Percentiles rank a stretch among this genome's conserved stretches.
Conservation (phyloP, 2,329 filamentous ascomycete species). For the Colletotrichum kahawae region DNA sequence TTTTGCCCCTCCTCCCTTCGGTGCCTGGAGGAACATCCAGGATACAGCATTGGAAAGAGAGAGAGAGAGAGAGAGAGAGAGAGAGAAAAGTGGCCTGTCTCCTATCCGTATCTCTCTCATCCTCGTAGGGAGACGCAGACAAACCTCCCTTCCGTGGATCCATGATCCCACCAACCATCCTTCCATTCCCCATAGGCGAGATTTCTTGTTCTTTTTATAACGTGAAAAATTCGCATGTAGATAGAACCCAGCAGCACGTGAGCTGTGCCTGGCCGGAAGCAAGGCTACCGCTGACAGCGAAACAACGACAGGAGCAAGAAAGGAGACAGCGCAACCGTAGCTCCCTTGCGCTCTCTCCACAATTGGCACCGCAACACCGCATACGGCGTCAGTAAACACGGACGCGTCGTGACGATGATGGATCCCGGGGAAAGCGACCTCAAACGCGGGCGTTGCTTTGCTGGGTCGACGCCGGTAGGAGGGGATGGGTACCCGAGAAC, state of each 20-base stretch:
- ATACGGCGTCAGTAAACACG: background rate
- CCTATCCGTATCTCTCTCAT: background rate
- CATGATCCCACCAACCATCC: background rate
- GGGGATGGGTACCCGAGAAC: background rate
- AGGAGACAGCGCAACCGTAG: background rate
- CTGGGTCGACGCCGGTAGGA: background rate
- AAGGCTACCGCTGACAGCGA: background rate
- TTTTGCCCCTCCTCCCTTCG: background rate
- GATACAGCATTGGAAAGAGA: background rate
- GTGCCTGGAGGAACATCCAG: background rate
- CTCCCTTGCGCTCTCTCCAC: background rate
- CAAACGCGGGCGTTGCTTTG: background rate
- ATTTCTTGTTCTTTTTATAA: background rate
- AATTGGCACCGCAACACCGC: background rate
- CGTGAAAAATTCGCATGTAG: background rate
- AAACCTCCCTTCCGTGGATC: background rate
- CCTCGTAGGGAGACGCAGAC: background rate
- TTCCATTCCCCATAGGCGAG: background rate
- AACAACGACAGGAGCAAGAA: background rate
- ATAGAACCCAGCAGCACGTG: background rate
- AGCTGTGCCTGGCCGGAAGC: constrained; percentile 10
- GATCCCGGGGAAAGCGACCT: background rate
- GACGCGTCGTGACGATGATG: background rate
- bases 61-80: background rate
- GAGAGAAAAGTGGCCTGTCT: background rate